Percentiles rank a stretch among this genome's conserved stretches.
Conservation (phyloP, 768 basidiomycete genomes). For the Solioccasus polychromus region DNA sequence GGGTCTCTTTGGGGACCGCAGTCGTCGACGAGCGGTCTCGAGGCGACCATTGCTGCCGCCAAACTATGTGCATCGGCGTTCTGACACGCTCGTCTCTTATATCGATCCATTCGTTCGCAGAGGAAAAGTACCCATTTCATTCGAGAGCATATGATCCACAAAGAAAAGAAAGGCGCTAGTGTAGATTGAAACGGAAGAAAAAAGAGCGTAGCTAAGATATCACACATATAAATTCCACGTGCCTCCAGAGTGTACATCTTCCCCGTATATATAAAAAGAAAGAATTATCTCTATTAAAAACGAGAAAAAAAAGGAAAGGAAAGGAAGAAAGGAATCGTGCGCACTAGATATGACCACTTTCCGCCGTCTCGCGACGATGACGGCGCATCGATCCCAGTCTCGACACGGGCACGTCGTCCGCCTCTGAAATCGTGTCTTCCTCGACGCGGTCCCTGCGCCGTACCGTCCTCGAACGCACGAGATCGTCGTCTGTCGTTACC, state of each 20-base stretch:
- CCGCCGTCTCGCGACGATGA: constrained; percentile 46
- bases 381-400: constrained; percentile 27
- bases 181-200: not conserved
- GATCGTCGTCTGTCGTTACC: constrained; percentile 33
- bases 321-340: not conserved
- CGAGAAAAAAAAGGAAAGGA: not conserved
- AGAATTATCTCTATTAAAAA: constrained; percentile 18
- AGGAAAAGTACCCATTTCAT: constrained; percentile 13
- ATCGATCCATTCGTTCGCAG: no score
- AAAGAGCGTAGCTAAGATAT: constrained; percentile 23
- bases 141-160: constrained; percentile 1
- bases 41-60: constrained; percentile 27
- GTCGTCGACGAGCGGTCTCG: constrained; percentile 28
- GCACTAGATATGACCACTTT: constrained; percentile 28
- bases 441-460: constrained; percentile 41
- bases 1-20: constrained; percentile 30
- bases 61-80: no score
- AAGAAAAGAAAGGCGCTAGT: not conserved
- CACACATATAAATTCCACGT: constrained; percentile 31
- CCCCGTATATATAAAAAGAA: not conserved
- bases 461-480: constrained; percentile 26
- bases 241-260: not conserved
- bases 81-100: no score
- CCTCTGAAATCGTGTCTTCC: constrained; percentile 48
- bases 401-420: constrained; percentile 34